Evolutionary conservation across 1,139 yeast species (phyloP).

Genomic region (Torulaspora pretoriensis): DNA sequence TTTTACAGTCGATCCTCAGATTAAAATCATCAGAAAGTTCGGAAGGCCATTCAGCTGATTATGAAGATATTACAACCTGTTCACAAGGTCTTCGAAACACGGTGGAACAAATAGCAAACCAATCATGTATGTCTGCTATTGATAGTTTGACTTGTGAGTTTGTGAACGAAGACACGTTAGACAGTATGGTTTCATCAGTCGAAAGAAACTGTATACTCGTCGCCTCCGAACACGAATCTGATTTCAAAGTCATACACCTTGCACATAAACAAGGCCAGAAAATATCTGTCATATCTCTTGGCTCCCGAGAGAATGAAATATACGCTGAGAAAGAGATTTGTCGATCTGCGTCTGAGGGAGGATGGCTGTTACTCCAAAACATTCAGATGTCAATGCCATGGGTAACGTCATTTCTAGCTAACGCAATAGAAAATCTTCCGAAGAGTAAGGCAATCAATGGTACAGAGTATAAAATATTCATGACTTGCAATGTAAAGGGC

Average conservation of each 20-base stretch:
- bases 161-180: neutral
- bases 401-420: conserved; percentile 42
- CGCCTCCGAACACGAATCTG: conserved; percentile 60
- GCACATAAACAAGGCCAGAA: conserved; percentile 36
- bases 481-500: conserved; percentile 24
- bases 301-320: conserved; percentile 63
- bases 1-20: neutral
- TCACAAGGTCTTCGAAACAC: conserved; percentile 2
- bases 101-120: neutral
- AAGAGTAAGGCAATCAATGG: neutral
- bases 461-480: conserved; percentile 21
- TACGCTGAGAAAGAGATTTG: conserved; percentile 54
- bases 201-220: conserved; percentile 40
- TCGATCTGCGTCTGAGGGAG: conserved; percentile 44
- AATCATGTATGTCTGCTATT: conserved; percentile 8
- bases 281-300: conserved; percentile 60
- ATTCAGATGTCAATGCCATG: conserved; percentile 67
- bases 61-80: neutral
- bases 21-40: neutral
- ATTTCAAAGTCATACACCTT: conserved; percentile 48
- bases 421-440: conserved; percentile 13
- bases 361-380: conserved; percentile 76
- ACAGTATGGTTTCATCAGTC: conserved; percentile 5
- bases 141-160: conserved; percentile 2
- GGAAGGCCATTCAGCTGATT: neutral